phyloP scores from a whole-genome alignment of 345 rosid genomes.

The Aurinia saxatilis region DNA sequence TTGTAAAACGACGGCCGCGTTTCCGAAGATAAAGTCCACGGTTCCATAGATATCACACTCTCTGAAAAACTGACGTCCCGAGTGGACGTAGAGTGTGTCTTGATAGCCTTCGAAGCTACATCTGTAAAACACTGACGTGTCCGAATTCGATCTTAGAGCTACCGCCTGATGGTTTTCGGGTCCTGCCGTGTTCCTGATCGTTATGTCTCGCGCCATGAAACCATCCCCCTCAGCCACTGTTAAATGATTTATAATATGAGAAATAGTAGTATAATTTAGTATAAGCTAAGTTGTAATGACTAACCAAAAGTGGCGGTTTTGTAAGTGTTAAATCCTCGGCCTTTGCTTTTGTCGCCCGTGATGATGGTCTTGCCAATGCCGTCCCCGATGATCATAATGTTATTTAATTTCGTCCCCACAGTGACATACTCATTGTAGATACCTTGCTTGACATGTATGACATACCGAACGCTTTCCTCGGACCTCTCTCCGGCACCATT shows the following conservation, averaged over 20 bases:
- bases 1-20: conserved; percentile 39
- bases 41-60: conserved; percentile 49
- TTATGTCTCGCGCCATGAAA: conserved; percentile 39
- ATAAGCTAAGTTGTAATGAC: neutral
- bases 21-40: conserved; percentile 45
- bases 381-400: conserved; percentile 62
- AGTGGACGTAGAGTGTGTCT: conserved; percentile 50
- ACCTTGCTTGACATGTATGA: conserved; percentile 63
- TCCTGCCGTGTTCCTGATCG: conserved; percentile 55
- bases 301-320: conserved; percentile 53
- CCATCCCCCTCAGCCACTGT: conserved; percentile 47
- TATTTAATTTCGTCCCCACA: conserved; percentile 34
- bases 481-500: conserved; percentile 47
- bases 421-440: conserved; percentile 65
- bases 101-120: conserved; percentile 53
- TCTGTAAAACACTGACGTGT: conserved; percentile 43
- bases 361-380: conserved; percentile 48
- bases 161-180: conserved; percentile 52
- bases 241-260: too few species aligned
- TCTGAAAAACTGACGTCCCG: conserved; percentile 44
- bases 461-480: conserved; percentile 28
- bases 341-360: conserved; percentile 50
- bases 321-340: conserved; percentile 55
- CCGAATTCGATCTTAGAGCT: conserved; percentile 48
- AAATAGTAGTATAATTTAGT: too few species aligned